phyloP scores from a whole-genome alignment of 1,139 yeast genomes.

The Candida sp. region DNA sequence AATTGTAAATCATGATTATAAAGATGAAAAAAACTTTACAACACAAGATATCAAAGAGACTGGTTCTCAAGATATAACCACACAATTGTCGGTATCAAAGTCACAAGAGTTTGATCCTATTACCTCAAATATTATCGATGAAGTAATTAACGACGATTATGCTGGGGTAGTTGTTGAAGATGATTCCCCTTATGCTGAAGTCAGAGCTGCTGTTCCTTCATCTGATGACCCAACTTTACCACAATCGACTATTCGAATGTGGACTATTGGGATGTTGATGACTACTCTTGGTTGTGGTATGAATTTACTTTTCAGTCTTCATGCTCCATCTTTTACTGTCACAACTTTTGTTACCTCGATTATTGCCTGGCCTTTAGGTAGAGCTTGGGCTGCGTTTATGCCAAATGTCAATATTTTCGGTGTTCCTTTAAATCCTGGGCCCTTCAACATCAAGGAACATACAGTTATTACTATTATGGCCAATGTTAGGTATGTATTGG shows the following conservation, averaged over 20 bases:
- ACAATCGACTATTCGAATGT: slow-evolving; percentile 61
- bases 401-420: slow-evolving; percentile 46
- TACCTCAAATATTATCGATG: slow-evolving; percentile 23
- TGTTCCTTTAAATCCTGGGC: slow-evolving; percentile 53
- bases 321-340: slow-evolving; percentile 52
- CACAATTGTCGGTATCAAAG: slow-evolving; percentile 20
- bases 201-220: slow-evolving; percentile 66
- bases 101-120: slow-evolving; percentile 37
- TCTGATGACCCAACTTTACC: slow-evolving; percentile 53
- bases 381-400: slow-evolving; percentile 43
- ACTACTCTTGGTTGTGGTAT: slow-evolving; percentile 59
- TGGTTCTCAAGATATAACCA: background rate
- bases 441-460: slow-evolving; percentile 65
- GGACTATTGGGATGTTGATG: slow-evolving; percentile 53
- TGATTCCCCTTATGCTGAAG: slow-evolving; percentile 68
- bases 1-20: background rate
- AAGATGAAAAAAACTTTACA: background rate
- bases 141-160: slow-evolving; percentile 35
- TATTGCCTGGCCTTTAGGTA: slow-evolving; percentile 63
- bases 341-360: slow-evolving; percentile 56
- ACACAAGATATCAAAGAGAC: background rate
- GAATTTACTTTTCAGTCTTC: slow-evolving; percentile 58
- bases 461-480: slow-evolving; percentile 61
- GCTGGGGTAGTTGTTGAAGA: slow-evolving; percentile 43
- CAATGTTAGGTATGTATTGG: slow-evolving; percentile 20